Evolutionary conservation across 148 eudicot species (phyloP), one percentile per base, ranked within the genome.

Genomic region (Talinum fruticosum): DNA sequence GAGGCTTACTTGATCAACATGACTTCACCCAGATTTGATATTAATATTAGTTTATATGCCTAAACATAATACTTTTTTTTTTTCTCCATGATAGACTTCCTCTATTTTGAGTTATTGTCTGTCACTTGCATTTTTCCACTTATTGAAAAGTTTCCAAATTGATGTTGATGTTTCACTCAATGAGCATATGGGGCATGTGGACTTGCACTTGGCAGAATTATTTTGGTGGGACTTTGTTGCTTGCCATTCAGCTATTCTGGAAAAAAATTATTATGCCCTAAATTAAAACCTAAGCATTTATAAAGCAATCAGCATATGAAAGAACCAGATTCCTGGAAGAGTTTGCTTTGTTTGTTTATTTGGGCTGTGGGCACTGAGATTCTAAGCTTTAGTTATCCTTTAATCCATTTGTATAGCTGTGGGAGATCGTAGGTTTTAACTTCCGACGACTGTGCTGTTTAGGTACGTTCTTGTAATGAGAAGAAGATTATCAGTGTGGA

Each of bases 131-230:
- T 70, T 6, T n/a, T 71, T 19, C 51, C 4, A 30, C 66, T 59
- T 59, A n/a, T 16, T 10, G 33, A 36, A 54, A 51, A 28, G 66
- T 71, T n/a, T 75, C 49, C 73, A 38, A 67, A 41, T 69, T 21
- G 78, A 80, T 75, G 76, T 44, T 69, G 83, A 75, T 61, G n/a
- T 75, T 62, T 16, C 37, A 59, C 72, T 72, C 21, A 61, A 47
- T 16, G 59, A 36, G 38, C 75, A 75, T 71, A 78, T 80, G 83
- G 70, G 66, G 45, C 57, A 54, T 75, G 62, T 47, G 24, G 26
- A 29, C 28, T 54, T 30, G 44, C 19, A 30, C 36, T 57, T 45
- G 47, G 69, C 38, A 32, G 44, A 53, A 66, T 66, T 26, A 76
- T 21, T 44, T 47, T 45, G 59, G 72, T 66, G 72, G 47, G 61